These are phyloP conservation scores for Picea sitchensis DNA, from an alignment of 75 land plant genomes.

Conservation along the genomic window DNA sequence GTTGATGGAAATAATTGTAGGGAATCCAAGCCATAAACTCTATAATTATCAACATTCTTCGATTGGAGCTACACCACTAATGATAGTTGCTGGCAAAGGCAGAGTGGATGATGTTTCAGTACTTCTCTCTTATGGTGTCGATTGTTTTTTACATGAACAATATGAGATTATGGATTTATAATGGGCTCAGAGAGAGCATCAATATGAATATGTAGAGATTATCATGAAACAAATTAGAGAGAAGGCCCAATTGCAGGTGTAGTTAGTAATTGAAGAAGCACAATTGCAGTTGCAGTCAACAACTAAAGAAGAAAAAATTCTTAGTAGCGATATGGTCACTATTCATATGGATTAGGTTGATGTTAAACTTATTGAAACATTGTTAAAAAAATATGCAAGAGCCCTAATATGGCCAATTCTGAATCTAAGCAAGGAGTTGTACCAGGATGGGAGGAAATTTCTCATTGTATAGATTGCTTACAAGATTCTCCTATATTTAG, in stretches of 20 bases:
- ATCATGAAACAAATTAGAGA: slow-evolving; percentile 40
- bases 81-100: slow-evolving; percentile 92
- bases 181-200: slow-evolving; percentile 55
- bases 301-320: slow-evolving; percentile 39
- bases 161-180: slow-evolving; percentile 69
- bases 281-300: slow-evolving; percentile 12
- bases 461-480: slow-evolving; percentile 53
- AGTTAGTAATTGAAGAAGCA: too few relatives aligned
- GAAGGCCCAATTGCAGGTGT: not conserved
- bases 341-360: slow-evolving; percentile 77
- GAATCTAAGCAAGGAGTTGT: slow-evolving; percentile 72
- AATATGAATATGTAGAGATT: slow-evolving; percentile 55
- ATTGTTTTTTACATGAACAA: slow-evolving; percentile 42
- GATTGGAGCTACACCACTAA: slow-evolving; percentile 77
- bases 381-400: slow-evolving; percentile 60
- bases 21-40: slow-evolving; percentile 31
- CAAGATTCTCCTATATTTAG: slow-evolving; percentile 47
- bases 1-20: slow-evolving; percentile 57
- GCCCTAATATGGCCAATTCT: slow-evolving; percentile 5
- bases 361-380: slow-evolving; percentile 57
- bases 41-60: slow-evolving; percentile 74
- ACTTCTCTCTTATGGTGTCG: slow-evolving; percentile 75
- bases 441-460: slow-evolving; percentile 98
- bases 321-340: slow-evolving; percentile 55
- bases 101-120: slow-evolving; percentile 71